Conservation (phyloP, 805 yeast species). For the Kockiozyma suomiensis region DNA sequence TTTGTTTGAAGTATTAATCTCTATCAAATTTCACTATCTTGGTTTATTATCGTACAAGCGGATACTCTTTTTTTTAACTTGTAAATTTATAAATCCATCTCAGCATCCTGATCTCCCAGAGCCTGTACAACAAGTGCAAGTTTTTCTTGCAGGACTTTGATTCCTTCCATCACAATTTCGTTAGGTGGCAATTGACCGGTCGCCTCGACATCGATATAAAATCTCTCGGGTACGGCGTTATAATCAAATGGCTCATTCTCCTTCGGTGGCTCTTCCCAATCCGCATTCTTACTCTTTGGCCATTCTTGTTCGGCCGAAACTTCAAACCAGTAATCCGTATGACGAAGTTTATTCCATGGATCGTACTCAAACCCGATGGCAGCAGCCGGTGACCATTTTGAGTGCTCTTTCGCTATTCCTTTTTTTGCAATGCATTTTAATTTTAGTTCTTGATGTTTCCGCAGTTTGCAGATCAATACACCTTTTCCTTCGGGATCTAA, state of each 20-base stretch:
- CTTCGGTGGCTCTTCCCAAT: slow-evolving; percentile 74
- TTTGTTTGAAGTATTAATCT: background rate
- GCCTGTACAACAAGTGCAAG: slow-evolving; percentile 84
- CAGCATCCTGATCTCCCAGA: slow-evolving; percentile 43
- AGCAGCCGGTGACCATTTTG: slow-evolving; percentile 97
- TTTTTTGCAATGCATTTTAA: slow-evolving; percentile 94
- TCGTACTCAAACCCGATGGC: slow-evolving; percentile 97
- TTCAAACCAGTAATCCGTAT: slow-evolving; percentile 96
- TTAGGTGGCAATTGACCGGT: slow-evolving; percentile 87
- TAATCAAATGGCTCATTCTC: slow-evolving; percentile 80
- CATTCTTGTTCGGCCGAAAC: slow-evolving; percentile 85
- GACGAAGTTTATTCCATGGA: slow-evolving; percentile 97
- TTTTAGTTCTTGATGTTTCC: slow-evolving; percentile 88
- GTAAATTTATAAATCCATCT: slow-evolving; percentile 22
- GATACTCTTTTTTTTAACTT: background rate
- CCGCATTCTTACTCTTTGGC: slow-evolving; percentile 88
- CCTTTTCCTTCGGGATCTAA: slow-evolving; percentile 74
- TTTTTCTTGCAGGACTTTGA: slow-evolving; percentile 83
- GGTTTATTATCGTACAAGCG: background rate
- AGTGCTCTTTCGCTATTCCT: slow-evolving; percentile 67
- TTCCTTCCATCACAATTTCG: slow-evolving; percentile 83
- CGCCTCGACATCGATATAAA: slow-evolving; percentile 88
- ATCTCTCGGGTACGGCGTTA: slow-evolving; percentile 75
- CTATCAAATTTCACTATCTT: background rate
- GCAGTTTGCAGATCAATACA: slow-evolving; percentile 84